Evolutionary conservation across 805 yeast species (phyloP).

Genomic region (Candida nonsorbophila): DNA sequence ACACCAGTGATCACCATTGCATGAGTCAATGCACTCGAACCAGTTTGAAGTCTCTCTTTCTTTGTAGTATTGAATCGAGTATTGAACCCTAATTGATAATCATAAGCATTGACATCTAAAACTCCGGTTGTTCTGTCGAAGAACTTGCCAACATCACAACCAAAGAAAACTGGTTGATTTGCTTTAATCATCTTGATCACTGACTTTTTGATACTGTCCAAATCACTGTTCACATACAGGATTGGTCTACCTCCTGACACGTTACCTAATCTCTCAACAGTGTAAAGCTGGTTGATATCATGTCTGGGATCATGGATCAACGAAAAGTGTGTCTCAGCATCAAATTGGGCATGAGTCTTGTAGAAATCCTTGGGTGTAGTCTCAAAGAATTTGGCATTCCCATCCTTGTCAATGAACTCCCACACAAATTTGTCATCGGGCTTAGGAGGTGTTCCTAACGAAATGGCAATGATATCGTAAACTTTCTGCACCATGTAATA

Average conservation of each 20-base stretch:
- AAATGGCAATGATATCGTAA: slow-evolving; percentile 59
- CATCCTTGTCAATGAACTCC: slow-evolving; percentile 74
- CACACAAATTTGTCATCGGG: slow-evolving; percentile 63
- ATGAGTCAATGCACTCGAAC: slow-evolving; percentile 79
- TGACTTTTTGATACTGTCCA: slow-evolving; percentile 50
- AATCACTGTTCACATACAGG: slow-evolving; percentile 63
- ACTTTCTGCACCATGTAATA: slow-evolving; percentile 51
- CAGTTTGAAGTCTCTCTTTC: slow-evolving; percentile 64
- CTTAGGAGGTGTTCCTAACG: slow-evolving; percentile 76
- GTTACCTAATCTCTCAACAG: slow-evolving; percentile 73
- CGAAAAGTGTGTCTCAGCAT: slow-evolving; percentile 53
- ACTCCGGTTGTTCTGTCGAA: slow-evolving; percentile 60
- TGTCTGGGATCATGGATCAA: slow-evolving; percentile 82
- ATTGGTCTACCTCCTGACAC: slow-evolving; percentile 67
- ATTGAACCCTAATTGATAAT: slow-evolving; percentile 53
- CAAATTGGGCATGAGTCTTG: slow-evolving; percentile 46
- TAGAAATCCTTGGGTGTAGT: slow-evolving; percentile 67
- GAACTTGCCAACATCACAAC: slow-evolving; percentile 83
- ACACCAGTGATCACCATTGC: slow-evolving; percentile 86
- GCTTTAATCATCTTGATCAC: slow-evolving; percentile 65
- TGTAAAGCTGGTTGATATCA: slow-evolving; percentile 53
- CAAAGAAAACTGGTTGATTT: slow-evolving; percentile 81
- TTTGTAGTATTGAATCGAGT: slow-evolving; percentile 50
- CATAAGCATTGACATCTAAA: slow-evolving; percentile 68
- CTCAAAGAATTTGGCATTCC: slow-evolving; percentile 44